Evolutionary conservation across 192 early-diverging fungal genomes (phyloP).

Genomic region (Rhizophagus clarus): DNA sequence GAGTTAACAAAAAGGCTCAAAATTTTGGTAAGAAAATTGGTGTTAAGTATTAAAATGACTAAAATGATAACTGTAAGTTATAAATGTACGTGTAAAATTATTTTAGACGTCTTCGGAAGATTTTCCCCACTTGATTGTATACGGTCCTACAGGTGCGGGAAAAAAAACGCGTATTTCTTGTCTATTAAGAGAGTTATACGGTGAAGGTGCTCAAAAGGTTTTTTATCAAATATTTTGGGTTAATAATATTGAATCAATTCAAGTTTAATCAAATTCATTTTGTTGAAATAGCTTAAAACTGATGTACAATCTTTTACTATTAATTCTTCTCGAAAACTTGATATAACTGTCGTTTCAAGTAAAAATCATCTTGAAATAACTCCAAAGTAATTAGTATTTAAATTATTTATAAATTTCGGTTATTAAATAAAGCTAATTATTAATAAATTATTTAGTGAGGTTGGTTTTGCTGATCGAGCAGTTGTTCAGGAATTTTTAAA

Average conservation of each 20-base stretch:
- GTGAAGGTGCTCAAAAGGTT: constrained; percentile 88
- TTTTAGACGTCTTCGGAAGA: constrained; percentile 67
- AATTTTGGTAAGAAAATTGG: not conserved
- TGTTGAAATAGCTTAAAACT: constrained; percentile 75
- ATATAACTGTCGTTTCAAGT: constrained; percentile 85
- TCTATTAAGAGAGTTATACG: constrained; percentile 86
- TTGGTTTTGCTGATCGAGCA: constrained; percentile 91
- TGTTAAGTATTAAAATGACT: no score
- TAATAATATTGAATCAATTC: not conserved
- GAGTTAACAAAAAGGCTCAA: not conserved
- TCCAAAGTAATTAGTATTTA: constrained; percentile 65
- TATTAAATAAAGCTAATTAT: not conserved
- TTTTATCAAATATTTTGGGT: not conserved
- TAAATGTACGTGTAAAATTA: not conserved
- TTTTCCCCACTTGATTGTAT: constrained; percentile 93
- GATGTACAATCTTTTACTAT: constrained; percentile 76
- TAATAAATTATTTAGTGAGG: constrained; percentile 64
- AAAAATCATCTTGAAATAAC: constrained; percentile 98
- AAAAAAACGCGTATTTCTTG: constrained; percentile 95
- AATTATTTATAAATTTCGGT: not conserved
- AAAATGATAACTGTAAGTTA: no score
- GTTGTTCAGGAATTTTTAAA: constrained; percentile 96
- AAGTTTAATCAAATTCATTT: not conserved
- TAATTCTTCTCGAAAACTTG: constrained; percentile 86
- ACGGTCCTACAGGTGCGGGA: constrained; percentile 94